Conservation (phyloP, 1,139 yeast species). For the Taphrina deformans region DNA sequence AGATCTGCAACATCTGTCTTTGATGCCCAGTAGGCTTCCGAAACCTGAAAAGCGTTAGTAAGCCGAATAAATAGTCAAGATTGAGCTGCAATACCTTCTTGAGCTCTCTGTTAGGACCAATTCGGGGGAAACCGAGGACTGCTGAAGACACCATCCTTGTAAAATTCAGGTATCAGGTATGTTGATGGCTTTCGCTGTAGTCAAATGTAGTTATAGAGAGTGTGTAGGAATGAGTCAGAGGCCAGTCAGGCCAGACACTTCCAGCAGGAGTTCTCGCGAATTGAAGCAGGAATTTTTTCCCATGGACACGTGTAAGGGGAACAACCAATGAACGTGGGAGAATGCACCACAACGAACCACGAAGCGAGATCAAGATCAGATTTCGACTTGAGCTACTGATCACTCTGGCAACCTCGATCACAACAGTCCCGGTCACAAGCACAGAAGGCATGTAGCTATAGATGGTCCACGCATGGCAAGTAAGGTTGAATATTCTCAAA, state of each 20-base stretch:
- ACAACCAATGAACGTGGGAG: background rate
- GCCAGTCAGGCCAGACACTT: background rate
- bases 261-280: background rate
- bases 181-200: background rate
- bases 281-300: conserved; percentile 3
- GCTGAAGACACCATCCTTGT: conserved; percentile 36
- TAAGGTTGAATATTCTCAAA: no score
- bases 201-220: background rate
- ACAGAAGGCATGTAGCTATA: no score
- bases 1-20: conserved; percentile 85
- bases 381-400: background rate
- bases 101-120: conserved; percentile 34
- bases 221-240: background rate
- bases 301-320: background rate
- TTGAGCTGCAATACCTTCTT: conserved; percentile 6
- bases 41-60: conserved; percentile 55
- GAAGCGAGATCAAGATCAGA: background rate
- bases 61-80: background rate
- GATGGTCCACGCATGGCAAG: no score
- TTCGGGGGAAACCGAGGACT: conserved; percentile 38
- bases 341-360: background rate
- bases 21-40: conserved; percentile 98
- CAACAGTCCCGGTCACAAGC: no score
- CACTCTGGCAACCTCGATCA: no score
- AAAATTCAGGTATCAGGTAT: background rate